Evolutionary conservation across 164 flowering plant genomes (phyloP).

Genomic region (Litsea cubeba): DNA sequence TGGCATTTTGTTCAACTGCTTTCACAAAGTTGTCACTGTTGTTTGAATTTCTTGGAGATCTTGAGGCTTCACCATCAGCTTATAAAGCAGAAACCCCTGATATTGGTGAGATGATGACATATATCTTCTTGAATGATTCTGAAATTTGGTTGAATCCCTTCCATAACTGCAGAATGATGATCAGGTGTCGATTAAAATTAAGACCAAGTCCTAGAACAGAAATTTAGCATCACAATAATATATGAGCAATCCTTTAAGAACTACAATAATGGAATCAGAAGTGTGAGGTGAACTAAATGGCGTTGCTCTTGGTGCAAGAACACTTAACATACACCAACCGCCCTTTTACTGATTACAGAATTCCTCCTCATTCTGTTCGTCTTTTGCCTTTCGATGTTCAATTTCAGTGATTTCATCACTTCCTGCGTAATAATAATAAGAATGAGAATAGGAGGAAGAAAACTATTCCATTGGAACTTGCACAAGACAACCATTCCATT

Average conservation of each 20-base stretch:
- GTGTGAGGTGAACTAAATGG: conserved; percentile 29
- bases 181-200: neutral
- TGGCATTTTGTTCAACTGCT: conserved; percentile 15
- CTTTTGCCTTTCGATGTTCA: conserved; percentile 18
- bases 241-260: neutral
- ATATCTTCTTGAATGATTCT: conserved; percentile 25
- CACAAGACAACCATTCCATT: neutral
- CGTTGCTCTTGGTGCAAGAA: conserved; percentile 18
- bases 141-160: conserved; percentile 23
- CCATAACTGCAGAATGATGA: conserved; percentile 20
- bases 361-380: conserved; percentile 18
- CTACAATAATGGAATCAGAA: conserved; percentile 40
- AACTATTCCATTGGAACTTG: no score
- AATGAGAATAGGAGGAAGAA: neutral
- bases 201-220: neutral
- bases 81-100: conserved; percentile 28
- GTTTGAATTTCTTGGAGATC: conserved; percentile 21
- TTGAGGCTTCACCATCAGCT: conserved; percentile 24
- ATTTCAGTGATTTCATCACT: conserved; percentile 10
- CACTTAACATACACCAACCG: conserved; percentile 3
- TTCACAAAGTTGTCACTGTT: conserved; percentile 15
- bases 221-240: neutral
- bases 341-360: conserved; percentile 17
- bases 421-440: conserved; percentile 1
- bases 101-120: conserved; percentile 44